A percentile compares a stretch with the other conserved stretches of the same genome.
These are phyloP conservation scores for Aspergillus sojae DNA, from an alignment of 2,329 filamentous ascomycete genomes.

Conservation along the genomic window DNA sequence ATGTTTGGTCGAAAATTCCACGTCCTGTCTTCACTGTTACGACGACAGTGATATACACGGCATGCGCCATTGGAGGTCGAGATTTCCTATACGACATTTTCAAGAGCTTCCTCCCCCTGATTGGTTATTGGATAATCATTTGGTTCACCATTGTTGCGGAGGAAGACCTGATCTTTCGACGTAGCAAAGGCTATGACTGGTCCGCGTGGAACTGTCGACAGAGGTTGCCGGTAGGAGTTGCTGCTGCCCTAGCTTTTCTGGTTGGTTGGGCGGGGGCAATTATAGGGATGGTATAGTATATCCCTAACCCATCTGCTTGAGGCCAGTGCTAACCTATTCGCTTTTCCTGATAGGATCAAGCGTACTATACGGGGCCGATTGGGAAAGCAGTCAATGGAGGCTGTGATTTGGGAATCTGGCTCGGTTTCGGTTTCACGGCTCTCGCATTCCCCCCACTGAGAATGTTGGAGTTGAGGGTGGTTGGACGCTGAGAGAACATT, in stretches of 20 bases:
- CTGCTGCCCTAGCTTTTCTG: slow-evolving; percentile 41
- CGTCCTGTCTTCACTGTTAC: slow-evolving; percentile 48
- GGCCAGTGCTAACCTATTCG: slow-evolving; percentile 5
- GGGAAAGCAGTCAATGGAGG: slow-evolving; percentile 34
- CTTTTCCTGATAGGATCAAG: slow-evolving; percentile 33
- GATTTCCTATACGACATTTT: slow-evolving; percentile 49
- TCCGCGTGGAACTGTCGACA: slow-evolving; percentile 41
- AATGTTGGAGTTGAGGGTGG: slow-evolving; percentile 33
- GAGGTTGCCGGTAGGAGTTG: slow-evolving; percentile 45
- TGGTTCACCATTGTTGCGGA: slow-evolving; percentile 47
- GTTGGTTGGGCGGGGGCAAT: slow-evolving; percentile 46
- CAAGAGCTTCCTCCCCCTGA: slow-evolving; percentile 49
- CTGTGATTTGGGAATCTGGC: slow-evolving; percentile 42
- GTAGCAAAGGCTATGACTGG: slow-evolving; percentile 44
- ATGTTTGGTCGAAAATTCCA: slow-evolving; percentile 41
- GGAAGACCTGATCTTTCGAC: slow-evolving; percentile 48
- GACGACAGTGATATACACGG: slow-evolving; percentile 45
- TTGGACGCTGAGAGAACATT: slow-evolving; percentile 30
- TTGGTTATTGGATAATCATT: slow-evolving; percentile 51
- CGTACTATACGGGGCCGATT: slow-evolving; percentile 43
- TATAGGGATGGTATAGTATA: slow-evolving; percentile 40
- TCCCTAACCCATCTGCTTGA: background rate
- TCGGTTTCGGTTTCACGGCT: slow-evolving; percentile 38
- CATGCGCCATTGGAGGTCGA: slow-evolving; percentile 48
- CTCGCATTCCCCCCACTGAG: slow-evolving; percentile 39